Evolutionary conservation across 306 rosid genomes (phyloP), one percentile per base, ranked within the genome.

Genomic region (Quercus cerris): DNA sequence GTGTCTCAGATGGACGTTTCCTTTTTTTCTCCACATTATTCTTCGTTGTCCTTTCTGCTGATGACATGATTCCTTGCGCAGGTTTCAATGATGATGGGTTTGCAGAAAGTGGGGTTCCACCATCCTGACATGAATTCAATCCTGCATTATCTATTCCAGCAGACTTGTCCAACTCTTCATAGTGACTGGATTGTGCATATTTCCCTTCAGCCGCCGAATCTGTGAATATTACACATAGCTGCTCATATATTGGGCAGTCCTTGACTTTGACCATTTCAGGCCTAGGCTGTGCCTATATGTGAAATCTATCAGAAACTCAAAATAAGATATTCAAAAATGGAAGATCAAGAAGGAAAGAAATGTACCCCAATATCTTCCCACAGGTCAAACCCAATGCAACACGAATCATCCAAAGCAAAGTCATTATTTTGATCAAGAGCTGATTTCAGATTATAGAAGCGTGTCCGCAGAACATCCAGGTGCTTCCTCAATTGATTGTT

Each of bases 401-500:
- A 87, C 20, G 97, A 80, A 84, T 90, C 93, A 70, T 94, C 94
- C 54, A 90, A 71, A 33, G 86, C 85, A 81, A 86, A 83, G 78
- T 88, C 94, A 72, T 88, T 91, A 71, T 75, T 87, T 61, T 91
- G 94, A 86, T 93, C 94, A 82, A 78, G 81, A 63, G 89, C 83
- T 23, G 92, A 86, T 82, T 91, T 93, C 84, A 91, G 75, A 84
- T 76, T 88, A 75, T 86, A 73, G 82, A 88, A 93, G 81, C 97
- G 94, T 1, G 93, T 90, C 69, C 98, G 89, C 76, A 94, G 86
- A 85, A 94, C 97, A 84, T 91, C 97, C 77, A 94, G 82, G 85
- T 94, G 97, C 89, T 94, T 93, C 90, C 98, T 86, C 89, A 93
- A 73, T 77, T 93, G 98, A 80, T 93, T 94, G 73, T 91, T 94